These are phyloP conservation scores for Dacryopinax primogenitus DNA, from an alignment of 768 basidiomycete genomes.

Conservation along the genomic window DNA sequence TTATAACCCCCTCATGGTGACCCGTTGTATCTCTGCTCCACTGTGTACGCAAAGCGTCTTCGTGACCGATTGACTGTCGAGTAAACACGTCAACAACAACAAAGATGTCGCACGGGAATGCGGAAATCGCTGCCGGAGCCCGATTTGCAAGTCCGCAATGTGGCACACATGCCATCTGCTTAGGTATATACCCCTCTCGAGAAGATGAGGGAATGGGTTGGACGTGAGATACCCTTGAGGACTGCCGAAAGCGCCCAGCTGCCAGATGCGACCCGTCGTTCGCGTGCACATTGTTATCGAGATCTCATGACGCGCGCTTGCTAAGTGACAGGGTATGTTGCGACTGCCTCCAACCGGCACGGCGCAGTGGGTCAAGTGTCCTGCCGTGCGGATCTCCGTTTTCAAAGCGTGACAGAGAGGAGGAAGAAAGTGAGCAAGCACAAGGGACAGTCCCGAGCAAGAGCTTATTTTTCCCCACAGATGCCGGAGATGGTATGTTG, in stretches of 20 bases:
- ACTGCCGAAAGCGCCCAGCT: background rate
- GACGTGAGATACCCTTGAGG: background rate
- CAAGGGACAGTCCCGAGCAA: too few species aligned
- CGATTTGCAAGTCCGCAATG: background rate
- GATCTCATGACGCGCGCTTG: background rate
- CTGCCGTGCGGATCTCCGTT: too few species aligned
- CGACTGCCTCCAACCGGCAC: too few species aligned
- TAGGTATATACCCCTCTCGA: background rate
- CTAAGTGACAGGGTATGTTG: too few species aligned
- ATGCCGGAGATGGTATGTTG: too few species aligned
- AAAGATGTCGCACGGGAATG: background rate
- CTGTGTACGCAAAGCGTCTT: background rate
- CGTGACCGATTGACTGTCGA: background rate
- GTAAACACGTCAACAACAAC: background rate
- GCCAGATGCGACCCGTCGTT: background rate
- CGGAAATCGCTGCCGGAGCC: too few species aligned
- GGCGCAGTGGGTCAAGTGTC: too few species aligned
- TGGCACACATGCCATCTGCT: too few species aligned
- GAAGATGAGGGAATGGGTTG: background rate
- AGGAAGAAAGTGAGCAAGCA: too few species aligned
- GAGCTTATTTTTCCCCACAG: too few species aligned
- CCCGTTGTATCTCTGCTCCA: background rate
- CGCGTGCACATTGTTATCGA: background rate
- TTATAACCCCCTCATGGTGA: background rate
- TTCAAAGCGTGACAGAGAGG: too few species aligned